Evolutionary conservation across 176 grass and related monocot species (phyloP).

Genomic region (Triticum aestivum): IWGSC_CS_RefSeq_v2.1 NC_057809.1:38887345-38887844

Average conservation of each 20-base stretch:
- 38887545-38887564: slow-evolving; percentile 20
- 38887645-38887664: no score
- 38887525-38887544: slow-evolving; percentile 32
- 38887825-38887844: slow-evolving; percentile 41
- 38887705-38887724: background rate
- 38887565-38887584: background rate
- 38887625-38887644: background rate
- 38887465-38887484: slow-evolving; percentile 60
- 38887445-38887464: slow-evolving; percentile 42
- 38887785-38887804: background rate
- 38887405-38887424: slow-evolving; percentile 33
- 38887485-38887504: slow-evolving; percentile 50
- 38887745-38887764: background rate
- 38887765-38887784: background rate
- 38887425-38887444: slow-evolving; percentile 62
- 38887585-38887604: background rate
- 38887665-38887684: no score
- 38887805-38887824: slow-evolving; percentile 37
- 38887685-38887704: no score
- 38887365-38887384: slow-evolving; percentile 31
- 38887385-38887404: slow-evolving; percentile 19
- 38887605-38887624: background rate
- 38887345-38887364: slow-evolving; percentile 61
- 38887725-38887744: background rate
- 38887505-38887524: background rate